A percentile compares a stretch with the other conserved stretches of the same genome.
phyloP scores from a whole-genome alignment of 2,329 filamentous ascomycete genomes.

The Aspergillus sp. region DNA sequence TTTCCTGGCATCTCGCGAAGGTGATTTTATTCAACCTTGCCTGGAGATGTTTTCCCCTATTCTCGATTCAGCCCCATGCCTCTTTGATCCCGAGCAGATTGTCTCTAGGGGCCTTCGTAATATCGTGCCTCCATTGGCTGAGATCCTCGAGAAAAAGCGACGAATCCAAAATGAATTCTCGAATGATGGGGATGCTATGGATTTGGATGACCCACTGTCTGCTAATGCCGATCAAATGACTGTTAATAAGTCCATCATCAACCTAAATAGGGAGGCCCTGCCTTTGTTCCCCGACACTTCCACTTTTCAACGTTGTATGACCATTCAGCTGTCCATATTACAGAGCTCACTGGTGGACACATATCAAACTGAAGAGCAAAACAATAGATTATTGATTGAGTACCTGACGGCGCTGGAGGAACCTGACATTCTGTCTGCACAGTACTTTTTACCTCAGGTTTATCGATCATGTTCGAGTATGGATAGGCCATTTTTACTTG shows the following conservation, averaged over 20 bases:
- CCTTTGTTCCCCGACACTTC: conserved; percentile 25
- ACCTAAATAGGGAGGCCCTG: conserved; percentile 26
- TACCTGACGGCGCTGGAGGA: conserved; percentile 34
- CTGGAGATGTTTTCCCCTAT: conserved; percentile 31
- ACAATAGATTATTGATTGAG: conserved; percentile 18
- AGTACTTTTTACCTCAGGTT: conserved; percentile 23
- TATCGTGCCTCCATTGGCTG: conserved; percentile 23
- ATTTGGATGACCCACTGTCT: conserved; percentile 37
- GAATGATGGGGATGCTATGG: conserved; percentile 33
- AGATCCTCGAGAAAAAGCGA: conserved; percentile 26
- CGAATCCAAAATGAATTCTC: conserved; percentile 12
- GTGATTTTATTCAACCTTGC: conserved; percentile 22
- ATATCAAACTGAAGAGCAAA: not conserved
- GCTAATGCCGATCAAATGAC: conserved; percentile 16
- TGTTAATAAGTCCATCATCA: conserved; percentile 18
- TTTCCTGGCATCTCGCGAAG: conserved; percentile 23
- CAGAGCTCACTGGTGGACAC: conserved; percentile 10
- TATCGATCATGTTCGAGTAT: conserved; percentile 25
- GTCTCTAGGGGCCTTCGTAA: conserved; percentile 18
- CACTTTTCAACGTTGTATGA: conserved; percentile 33
- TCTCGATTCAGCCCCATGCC: conserved; percentile 17
- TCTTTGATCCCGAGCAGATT: conserved; percentile 11
- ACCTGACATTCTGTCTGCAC: conserved; percentile 33
- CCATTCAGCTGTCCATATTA: conserved; percentile 30
- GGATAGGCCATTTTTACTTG: conserved; percentile 33